Base-by-base conservation (phyloP, 768 basidiomycete species). In the Suillus variegatus region DNA sequence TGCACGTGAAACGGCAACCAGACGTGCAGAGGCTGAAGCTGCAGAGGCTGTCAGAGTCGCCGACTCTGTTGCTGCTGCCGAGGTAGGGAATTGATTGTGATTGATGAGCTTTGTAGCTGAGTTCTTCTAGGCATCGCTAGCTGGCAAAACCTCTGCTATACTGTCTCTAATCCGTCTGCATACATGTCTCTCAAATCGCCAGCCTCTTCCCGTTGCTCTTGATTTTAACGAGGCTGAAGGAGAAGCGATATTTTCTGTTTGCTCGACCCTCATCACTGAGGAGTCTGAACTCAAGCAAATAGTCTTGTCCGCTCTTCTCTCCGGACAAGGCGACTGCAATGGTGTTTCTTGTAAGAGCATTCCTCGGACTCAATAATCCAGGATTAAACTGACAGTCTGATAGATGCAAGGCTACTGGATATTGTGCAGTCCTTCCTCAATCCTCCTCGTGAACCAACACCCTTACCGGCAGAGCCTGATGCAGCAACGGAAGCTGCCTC, bases 321-420 rank as follows among this genome's bases (percentile, higher is more conserved):
- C 82, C 56, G 85, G 82, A 22, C 76, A 84, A 51, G 90, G 90
- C 36, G 85, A 87, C 40, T 79, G 85, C 64, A 82, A 88, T 65
- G 89, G 85, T 49, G 75, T 93, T 63, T 71, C 87, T 55, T 90
- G 93, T 94, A 76, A 61, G 88, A 78, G 22, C 7, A 35, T 69
- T 28, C n/a, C 1, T 57, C 20, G 14, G 3, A 58, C 25, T 36
- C 20, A 43, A 44, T 52, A n/a, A 36, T 0, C 36, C 65, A 66
- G 52, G 41, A 64, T 55, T 63, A 63, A 5, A 64, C 25, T 40
- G 62, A 57, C 63, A 63, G n/a, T 66, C 63, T 67, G 58, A 22
- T 58, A 94, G 92, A 86, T 76, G 77, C 85, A 10, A 86, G 88
- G 41, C 72, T 93, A 61, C 67, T 84, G 43, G 87, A 88, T 70